phyloP scores from a whole-genome alignment of 2,329 filamentous ascomycete species.

The Aspergillus ochraceus region DNA sequence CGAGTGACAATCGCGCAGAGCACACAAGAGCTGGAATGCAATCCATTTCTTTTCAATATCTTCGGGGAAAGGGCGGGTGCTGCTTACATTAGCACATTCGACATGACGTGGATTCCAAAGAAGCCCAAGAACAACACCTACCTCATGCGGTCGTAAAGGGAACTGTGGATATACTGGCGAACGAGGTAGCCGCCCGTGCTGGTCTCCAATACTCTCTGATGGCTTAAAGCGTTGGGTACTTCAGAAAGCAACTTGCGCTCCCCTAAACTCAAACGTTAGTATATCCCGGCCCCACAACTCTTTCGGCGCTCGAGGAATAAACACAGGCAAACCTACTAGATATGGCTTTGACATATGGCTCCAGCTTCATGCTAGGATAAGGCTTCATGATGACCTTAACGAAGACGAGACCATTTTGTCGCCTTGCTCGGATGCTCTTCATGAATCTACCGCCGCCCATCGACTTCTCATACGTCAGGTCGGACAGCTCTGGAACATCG shows the following conservation, averaged over 20 bases:
- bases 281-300: neutral
- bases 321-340: slow-evolving; percentile 57
- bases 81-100: slow-evolving; percentile 42
- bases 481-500: slow-evolving; percentile 86
- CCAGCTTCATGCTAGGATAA: slow-evolving; percentile 76
- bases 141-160: slow-evolving; percentile 88
- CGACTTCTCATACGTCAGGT: slow-evolving; percentile 87
- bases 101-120: neutral
- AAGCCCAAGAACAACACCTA: slow-evolving; percentile 24
- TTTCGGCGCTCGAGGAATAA: neutral
- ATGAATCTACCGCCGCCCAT: slow-evolving; percentile 92
- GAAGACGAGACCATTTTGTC: slow-evolving; percentile 86
- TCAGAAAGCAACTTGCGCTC: slow-evolving; percentile 77
- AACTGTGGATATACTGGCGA: slow-evolving; percentile 93
- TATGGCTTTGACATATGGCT: slow-evolving; percentile 74
- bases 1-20: slow-evolving; percentile 85
- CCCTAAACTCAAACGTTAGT: slow-evolving; percentile 49
- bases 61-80: slow-evolving; percentile 92
- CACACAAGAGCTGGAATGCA: slow-evolving; percentile 90
- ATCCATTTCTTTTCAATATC: slow-evolving; percentile 99
- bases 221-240: slow-evolving; percentile 86
- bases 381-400: slow-evolving; percentile 96
- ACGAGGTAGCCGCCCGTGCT: slow-evolving; percentile 89
- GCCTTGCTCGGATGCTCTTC: slow-evolving; percentile 89
- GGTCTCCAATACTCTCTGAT: slow-evolving; percentile 89